Evolutionary conservation across 352 stramenopile genomes (phyloP), one percentile per base, ranked within the genome.

Genomic region (Pythium aphanidermatum): DNA sequence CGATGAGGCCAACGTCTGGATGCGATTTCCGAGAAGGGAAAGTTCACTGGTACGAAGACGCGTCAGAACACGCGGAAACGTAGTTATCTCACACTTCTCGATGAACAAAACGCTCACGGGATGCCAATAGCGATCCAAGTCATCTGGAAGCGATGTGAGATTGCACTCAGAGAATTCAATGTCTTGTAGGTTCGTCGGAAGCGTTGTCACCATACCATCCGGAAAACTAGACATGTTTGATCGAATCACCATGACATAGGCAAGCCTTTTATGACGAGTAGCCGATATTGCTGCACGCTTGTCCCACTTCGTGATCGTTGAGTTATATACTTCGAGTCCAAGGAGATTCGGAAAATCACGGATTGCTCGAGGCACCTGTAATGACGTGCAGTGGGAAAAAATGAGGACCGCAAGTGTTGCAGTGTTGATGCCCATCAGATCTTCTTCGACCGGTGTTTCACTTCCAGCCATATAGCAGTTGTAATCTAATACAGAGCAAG

Each of bases 241-340:
- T 13, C 13, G 8, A 11, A 40, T 9, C 2, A 54, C 13, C 20
- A 34, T 11, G 0, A 54, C 14, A 28, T 51, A 51, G 9, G 32
- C 34, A 9, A 51, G 3, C 6, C 41, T 28, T 2, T n/a, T 48
- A 11, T 48, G 28, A 0, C 7, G 37, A 12, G 12, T 14, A 11
- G 24, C 29, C 2, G 41, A 48, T 14, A 54, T 35, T 4, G 45
- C 48, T 23, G 58, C 57, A 12, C 27, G 26, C 11, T 27, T 12
- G 13, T 17, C 14, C 62, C 62, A 71, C 14, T 50, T 11, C 10
- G 33, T 4, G 25, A 71, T 58, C 8, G 53, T 67, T 20, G 58
- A 65, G 29, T 71, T 71, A 31, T 43, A 68, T 11, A 68, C 45
- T 27, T 68, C 57, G 24, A 71, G 27, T 2, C 62, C 48, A 12